A percentile compares a stretch with the other conserved stretches of the same genome.
Conservation (phyloP, 805 yeast genomes). For the Candida rishiriensis region DNA sequence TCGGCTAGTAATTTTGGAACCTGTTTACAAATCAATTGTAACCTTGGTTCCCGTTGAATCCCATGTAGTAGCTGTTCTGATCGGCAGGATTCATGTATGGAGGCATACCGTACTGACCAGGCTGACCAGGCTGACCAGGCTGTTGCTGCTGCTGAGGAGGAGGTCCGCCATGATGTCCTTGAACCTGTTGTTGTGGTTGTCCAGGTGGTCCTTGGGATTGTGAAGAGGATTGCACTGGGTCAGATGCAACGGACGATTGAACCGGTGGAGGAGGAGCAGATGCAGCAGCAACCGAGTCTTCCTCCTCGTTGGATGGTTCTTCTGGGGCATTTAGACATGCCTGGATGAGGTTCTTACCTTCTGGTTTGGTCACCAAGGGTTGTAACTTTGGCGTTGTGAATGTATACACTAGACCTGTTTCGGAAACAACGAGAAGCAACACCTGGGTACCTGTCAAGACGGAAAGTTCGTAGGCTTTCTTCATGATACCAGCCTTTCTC, state of each 20-base stretch:
- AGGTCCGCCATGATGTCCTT: slow-evolving; percentile 30
- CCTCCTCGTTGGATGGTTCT: slow-evolving; percentile 60
- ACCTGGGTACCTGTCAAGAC: slow-evolving; percentile 98
- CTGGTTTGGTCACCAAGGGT: slow-evolving; percentile 95
- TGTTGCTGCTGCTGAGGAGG: slow-evolving; percentile 32
- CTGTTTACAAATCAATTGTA: slow-evolving; percentile 17
- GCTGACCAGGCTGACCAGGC: slow-evolving; percentile 22
- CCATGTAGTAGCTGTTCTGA: slow-evolving; percentile 25
- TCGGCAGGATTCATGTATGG: slow-evolving; percentile 26
- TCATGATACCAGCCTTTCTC: slow-evolving; percentile 98
- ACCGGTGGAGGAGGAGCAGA: slow-evolving; percentile 10
- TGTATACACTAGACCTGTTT: slow-evolving; percentile 97
- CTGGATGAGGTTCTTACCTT: slow-evolving; percentile 94
- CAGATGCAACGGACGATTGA: slow-evolving; percentile 7
- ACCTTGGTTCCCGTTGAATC: slow-evolving; percentile 26
- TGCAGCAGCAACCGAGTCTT: slow-evolving; percentile 30
- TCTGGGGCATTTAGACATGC: slow-evolving; percentile 98
- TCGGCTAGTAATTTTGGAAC: no score
- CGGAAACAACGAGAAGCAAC: slow-evolving; percentile 87
- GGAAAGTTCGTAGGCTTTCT: slow-evolving; percentile 96
- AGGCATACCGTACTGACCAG: slow-evolving; percentile 22
- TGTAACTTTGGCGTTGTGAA: slow-evolving; percentile 99
- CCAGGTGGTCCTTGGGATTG: slow-evolving; percentile 11
- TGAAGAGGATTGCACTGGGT: slow-evolving; percentile 17
- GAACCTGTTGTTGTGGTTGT: slow-evolving; percentile 27